Conservation (phyloP, 129 eudicot genomes). For the Lactuca saligna region DNA sequence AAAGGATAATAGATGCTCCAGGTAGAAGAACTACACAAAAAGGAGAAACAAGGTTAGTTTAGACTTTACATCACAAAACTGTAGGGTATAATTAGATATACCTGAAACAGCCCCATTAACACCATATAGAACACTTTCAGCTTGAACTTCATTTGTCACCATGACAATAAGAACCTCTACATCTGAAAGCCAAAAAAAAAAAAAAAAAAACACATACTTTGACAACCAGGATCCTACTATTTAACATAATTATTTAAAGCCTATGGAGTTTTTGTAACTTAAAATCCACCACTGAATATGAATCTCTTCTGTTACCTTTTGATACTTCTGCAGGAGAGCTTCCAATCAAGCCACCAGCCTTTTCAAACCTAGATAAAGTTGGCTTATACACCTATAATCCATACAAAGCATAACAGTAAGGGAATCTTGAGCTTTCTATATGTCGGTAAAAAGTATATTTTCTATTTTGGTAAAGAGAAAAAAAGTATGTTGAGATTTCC, state of each 20-base stretch:
- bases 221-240: conserved; percentile 8
- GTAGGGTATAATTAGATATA: conserved; percentile 22
- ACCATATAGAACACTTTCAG: conserved; percentile 94
- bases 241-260: neutral
- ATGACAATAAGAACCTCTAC: conserved; percentile 83
- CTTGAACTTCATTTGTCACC: conserved; percentile 99
- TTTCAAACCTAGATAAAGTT: conserved; percentile 64
- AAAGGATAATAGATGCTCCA: conserved; percentile 83
- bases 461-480: no score
- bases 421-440: conserved; percentile 4
- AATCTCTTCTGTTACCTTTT: conserved; percentile 53
- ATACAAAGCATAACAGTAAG: conserved; percentile 11
- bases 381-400: conserved; percentile 80
- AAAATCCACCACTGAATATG: neutral
- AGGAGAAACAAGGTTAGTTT: conserved; percentile 31
- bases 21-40: conserved; percentile 62
- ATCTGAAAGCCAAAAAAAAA: conserved; percentile 39
- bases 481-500: neutral
- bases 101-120: conserved; percentile 82
- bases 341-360: conserved; percentile 70
- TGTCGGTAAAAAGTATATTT: neutral
- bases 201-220: conserved; percentile 5
- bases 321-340: conserved; percentile 84
- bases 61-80: conserved; percentile 6
- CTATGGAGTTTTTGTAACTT: neutral